Percentiles rank a stretch among this genome's conserved stretches.
phyloP scores from a whole-genome alignment of 2,329 filamentous ascomycete species.

The Aspergillus versicolor region DNA sequence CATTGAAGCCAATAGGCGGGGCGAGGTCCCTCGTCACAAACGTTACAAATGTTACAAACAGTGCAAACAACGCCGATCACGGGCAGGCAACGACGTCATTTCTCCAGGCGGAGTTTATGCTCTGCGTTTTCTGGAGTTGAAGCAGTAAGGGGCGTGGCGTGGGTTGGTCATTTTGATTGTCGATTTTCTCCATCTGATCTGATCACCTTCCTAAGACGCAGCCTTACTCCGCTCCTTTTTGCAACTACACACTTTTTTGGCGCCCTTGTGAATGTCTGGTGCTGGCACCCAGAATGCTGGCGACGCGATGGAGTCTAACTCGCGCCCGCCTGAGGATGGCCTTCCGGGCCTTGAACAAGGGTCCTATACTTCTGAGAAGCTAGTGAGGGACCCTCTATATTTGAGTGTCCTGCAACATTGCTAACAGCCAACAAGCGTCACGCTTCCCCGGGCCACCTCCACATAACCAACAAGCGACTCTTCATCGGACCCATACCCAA shows the following conservation, averaged over 20 bases:
- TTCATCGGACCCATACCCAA: slow-evolving; percentile 67
- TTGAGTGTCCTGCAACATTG: background rate
- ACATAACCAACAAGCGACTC: slow-evolving; percentile 60
- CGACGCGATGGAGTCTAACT: slow-evolving; percentile 20
- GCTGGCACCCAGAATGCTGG: slow-evolving; percentile 21
- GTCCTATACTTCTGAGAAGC: slow-evolving; percentile 55
- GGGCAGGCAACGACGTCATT: slow-evolving; percentile 32
- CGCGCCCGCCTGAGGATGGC: slow-evolving; percentile 21
- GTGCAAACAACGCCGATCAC: slow-evolving; percentile 11
- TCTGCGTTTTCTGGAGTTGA: background rate
- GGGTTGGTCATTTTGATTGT: background rate
- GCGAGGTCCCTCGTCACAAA: slow-evolving; percentile 16
- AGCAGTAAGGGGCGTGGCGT: background rate
- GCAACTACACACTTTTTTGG: background rate
- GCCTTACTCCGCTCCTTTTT: background rate
- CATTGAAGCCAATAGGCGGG: slow-evolving; percentile 21
- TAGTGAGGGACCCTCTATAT: slow-evolving; percentile 41
- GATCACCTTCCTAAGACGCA: background rate
- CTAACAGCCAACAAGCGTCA: slow-evolving; percentile 48
- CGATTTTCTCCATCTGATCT: background rate
- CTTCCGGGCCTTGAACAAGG: slow-evolving; percentile 44
- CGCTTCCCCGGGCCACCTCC: slow-evolving; percentile 60
- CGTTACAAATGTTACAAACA: slow-evolving; percentile 19
- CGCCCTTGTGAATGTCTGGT: background rate
- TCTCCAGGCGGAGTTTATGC: slow-evolving; percentile 8